Evolutionary conservation across 2,329 filamentous ascomycete species (phyloP).

Genomic region (Ambrosiella cleistominuta): DNA sequence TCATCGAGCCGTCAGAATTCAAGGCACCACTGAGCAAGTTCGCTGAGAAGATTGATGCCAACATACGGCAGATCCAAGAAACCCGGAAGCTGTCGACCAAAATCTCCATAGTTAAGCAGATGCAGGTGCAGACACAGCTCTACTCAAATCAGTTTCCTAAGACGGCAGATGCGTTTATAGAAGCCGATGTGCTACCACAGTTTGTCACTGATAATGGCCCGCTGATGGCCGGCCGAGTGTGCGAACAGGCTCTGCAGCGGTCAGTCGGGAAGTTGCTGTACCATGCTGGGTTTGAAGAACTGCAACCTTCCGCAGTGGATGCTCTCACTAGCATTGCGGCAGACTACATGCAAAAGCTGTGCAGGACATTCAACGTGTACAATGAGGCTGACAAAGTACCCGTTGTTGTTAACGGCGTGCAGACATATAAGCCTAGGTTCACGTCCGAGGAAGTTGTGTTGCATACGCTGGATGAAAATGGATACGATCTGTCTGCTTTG

Average conservation of each 20-base stretch:
- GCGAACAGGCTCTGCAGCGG: conserved; percentile 68
- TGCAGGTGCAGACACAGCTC: conserved; percentile 94
- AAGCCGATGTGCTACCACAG: conserved; percentile 73
- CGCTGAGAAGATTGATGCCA: conserved; percentile 66
- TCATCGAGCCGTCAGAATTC: conserved; percentile 62
- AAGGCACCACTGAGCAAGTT: conserved; percentile 56
- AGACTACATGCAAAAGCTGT: conserved; percentile 77
- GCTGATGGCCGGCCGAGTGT: conserved; percentile 68
- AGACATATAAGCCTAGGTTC: conserved; percentile 42
- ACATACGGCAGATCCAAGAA: conserved; percentile 90
- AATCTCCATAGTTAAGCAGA: conserved; percentile 95
- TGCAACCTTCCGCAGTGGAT: conserved; percentile 86
- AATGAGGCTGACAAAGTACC: conserved; percentile 46
- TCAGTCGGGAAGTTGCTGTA: conserved; percentile 92
- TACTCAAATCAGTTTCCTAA: conserved; percentile 98
- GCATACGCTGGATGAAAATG: conserved; percentile 71
- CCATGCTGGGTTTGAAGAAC: conserved; percentile 89
- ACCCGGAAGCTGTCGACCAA: conserved; percentile 91
- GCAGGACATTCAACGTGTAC: conserved; percentile 64
- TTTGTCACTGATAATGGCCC: conserved; percentile 79
- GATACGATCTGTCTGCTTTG: conserved; percentile 61
- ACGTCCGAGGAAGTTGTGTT: conserved; percentile 72
- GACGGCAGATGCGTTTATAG: conserved; percentile 78
- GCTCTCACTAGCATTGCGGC: conserved; percentile 74
- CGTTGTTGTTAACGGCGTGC: conserved; percentile 30